Evolutionary conservation across 1,284 basidiomycete species (phyloP), one percentile per base, ranked within the genome.

Genomic region (Schizopora paradoxa): DNA sequence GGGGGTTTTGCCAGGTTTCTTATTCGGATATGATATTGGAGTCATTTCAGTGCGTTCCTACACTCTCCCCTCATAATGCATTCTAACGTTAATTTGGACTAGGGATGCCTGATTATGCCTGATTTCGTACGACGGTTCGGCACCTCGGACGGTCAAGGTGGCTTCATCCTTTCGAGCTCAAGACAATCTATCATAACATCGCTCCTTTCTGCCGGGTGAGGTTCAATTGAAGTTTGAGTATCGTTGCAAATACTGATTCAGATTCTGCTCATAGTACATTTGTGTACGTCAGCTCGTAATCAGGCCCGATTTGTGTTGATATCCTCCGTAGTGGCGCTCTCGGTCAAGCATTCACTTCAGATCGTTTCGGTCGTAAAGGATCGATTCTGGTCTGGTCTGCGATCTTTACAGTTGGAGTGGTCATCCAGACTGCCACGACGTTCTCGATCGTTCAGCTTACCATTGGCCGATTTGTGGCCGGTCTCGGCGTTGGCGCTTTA

Each of bases 91-190:
- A 19, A 37, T 28, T 18, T n/a, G n/a, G n/a, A 53, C 2, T 56
- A 85, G 77, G 84, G 86, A 72, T 88, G 84, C 60, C 66, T 88
- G 22, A 85, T 88, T 51, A 88, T 88, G 84, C 75, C 76, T 5
- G 83, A 88, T 60, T 89, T 90, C 60, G 69, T 86, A 50, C 52
- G 66, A 45, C 74, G 82, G 14, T 87, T 89, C 57, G 85, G 84
- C 11, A 66, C 78, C 55, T 45, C 69, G 3, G 73, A 65, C 47
- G 56, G 65, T 1, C 60, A 75, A 51, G 83, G 83, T 6, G 57
- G 66, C 16, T 69, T 65, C 38, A 65, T 76, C 47, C 65, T 89
- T 6, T 74, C 77, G 1, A 73, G 76, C 45, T 74, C 75, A 23
- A 70, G 83, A 33, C 81, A 86, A 55, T 82, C 81, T 1, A 82